phyloP scores from a whole-genome alignment of 2,329 filamentous ascomycete species.

The Penicillium crustosum region DNA sequence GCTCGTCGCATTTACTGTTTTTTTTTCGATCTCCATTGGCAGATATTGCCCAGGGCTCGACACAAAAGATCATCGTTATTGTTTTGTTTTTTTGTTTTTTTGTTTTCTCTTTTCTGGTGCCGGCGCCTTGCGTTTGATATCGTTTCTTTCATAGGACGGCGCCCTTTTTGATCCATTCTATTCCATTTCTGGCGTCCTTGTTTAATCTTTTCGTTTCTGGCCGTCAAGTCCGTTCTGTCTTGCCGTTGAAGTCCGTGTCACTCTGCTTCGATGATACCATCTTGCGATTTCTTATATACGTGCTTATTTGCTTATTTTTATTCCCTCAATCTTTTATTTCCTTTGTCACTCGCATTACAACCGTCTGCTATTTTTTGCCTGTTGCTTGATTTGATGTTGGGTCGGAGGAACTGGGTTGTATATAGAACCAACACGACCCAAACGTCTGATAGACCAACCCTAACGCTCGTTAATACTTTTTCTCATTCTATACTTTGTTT shows the following conservation, averaged over 20 bases:
- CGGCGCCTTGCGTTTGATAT: conserved; percentile 24
- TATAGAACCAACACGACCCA: conserved; percentile 21
- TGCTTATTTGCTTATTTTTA: not conserved
- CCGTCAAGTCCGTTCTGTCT: conserved; percentile 9
- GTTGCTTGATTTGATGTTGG: conserved; percentile 9
- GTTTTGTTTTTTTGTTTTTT: conserved; percentile 16
- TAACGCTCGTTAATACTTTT: conserved; percentile 7
- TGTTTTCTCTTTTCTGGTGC: not conserved
- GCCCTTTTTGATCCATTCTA: conserved; percentile 20
- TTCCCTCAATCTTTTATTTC: conserved; percentile 1
- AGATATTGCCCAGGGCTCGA: conserved; percentile 6
- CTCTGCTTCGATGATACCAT: conserved; percentile 42
- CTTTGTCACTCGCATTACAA: conserved; percentile 11
- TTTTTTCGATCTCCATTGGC: conserved; percentile 16
- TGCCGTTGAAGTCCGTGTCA: conserved; percentile 29
- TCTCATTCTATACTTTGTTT: not conserved
- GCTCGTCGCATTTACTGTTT: conserved; percentile 24
- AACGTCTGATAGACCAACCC: conserved; percentile 20
- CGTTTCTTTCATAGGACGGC: conserved; percentile 27
- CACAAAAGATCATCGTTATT: conserved; percentile 18
- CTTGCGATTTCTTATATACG: conserved; percentile 29
- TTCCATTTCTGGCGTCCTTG: conserved; percentile 29
- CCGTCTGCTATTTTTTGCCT: not conserved
- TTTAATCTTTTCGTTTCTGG: conserved; percentile 17
- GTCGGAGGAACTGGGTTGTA: conserved; percentile 24